Evolutionary conservation across 1,139 yeast genomes (phyloP).

Genomic region (Diutina pseudorugosa): DNA sequence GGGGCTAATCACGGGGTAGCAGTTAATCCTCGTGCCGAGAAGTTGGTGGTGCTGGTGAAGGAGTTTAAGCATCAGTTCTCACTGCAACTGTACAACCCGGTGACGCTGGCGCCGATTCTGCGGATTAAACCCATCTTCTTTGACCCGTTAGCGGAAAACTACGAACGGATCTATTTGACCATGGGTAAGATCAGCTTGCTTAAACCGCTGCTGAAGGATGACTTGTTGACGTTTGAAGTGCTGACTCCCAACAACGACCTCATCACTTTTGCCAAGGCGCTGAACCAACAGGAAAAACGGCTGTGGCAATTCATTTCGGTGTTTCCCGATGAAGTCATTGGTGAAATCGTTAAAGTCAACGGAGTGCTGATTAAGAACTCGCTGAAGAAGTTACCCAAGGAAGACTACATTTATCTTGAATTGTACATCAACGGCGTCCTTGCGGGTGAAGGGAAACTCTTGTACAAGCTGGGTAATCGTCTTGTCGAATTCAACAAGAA

Average conservation of each 20-base stretch:
- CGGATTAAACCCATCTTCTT: slow-evolving; percentile 51
- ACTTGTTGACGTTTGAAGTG: slow-evolving; percentile 36
- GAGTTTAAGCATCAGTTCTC: slow-evolving; percentile 53
- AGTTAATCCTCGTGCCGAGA: slow-evolving; percentile 71
- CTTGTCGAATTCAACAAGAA: slow-evolving; percentile 30
- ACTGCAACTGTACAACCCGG: slow-evolving; percentile 3
- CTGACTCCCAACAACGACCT: slow-evolving; percentile 34
- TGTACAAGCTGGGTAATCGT: slow-evolving; percentile 28
- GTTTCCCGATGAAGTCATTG: slow-evolving; percentile 59
- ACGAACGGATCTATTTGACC: slow-evolving; percentile 49
- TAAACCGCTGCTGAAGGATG: slow-evolving; percentile 21
- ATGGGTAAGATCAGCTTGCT: slow-evolving; percentile 38
- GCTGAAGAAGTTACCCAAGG: slow-evolving; percentile 22
- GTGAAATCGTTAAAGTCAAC: slow-evolving; percentile 52
- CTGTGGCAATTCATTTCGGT: slow-evolving; percentile 75
- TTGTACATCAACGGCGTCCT: slow-evolving; percentile 53
- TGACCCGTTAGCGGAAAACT: slow-evolving; percentile 48
- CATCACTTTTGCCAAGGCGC: slow-evolving; percentile 52
- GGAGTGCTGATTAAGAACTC: slow-evolving; percentile 34
- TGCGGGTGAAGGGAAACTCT: slow-evolving; percentile 42
- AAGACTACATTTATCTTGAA: slow-evolving; percentile 47
- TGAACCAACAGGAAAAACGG: slow-evolving; percentile 43
- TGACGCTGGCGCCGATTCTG: slow-evolving; percentile 29
- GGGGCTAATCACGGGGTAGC: slow-evolving; percentile 76
- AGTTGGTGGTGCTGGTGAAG: slow-evolving; percentile 56